phyloP scores from a whole-genome alignment of 139 green algal species.

The Tetraselmis chui region DNA sequence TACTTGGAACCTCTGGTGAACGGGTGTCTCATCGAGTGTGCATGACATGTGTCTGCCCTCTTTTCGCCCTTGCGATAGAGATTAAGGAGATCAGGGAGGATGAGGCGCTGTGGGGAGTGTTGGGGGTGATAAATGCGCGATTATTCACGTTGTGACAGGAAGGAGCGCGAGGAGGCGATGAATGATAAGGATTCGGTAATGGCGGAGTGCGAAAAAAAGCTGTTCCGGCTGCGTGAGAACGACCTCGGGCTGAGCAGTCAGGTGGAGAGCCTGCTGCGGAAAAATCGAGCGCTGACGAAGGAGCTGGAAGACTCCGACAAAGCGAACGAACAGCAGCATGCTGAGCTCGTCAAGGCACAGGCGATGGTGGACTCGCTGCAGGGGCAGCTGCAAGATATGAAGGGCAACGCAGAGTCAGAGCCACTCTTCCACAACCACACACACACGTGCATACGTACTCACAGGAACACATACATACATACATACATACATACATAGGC shows the following conservation, averaged over 20 bases:
- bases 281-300: slow-evolving; percentile 37
- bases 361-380: slow-evolving; percentile 3
- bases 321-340: slow-evolving; percentile 34
- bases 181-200: slow-evolving; percentile 32
- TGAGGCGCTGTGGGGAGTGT: too few species aligned
- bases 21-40: too few species aligned
- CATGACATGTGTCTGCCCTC: too few species aligned
- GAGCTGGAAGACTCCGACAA: slow-evolving; percentile 41
- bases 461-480: too few species aligned
- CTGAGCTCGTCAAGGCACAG: slow-evolving; percentile 32
- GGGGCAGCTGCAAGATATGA: not conserved
- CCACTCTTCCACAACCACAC: too few species aligned
- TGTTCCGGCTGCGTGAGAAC: slow-evolving; percentile 31
- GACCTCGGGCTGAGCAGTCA: slow-evolving; percentile 30
- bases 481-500: too few species aligned
- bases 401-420: not conserved
- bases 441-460: too few species aligned
- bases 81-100: too few species aligned
- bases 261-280: slow-evolving; percentile 42
- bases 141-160: too few species aligned
- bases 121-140: too few species aligned
- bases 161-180: slow-evolving; percentile 31
- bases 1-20: too few species aligned
- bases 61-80: too few species aligned
- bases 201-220: slow-evolving; percentile 32